Base-by-base conservation (phyloP, 306 rosid species). In the Astragalus glycyphyllos region DNA sequence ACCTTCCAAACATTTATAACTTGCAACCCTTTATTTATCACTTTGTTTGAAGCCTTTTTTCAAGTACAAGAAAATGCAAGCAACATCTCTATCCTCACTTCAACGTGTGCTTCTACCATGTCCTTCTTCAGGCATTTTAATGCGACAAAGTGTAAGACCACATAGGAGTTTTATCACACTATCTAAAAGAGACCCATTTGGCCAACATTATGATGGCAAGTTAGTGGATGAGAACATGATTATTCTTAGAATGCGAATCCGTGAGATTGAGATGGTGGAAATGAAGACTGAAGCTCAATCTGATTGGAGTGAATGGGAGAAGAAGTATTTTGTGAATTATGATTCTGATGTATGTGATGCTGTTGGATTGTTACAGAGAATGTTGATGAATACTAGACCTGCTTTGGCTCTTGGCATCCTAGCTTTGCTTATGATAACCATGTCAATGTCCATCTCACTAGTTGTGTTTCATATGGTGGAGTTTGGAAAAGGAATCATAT, bases 281-380 rank as follows among this genome's bases (percentile, higher is more conserved):
- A 77, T 15, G 61, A 75, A 58, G 29, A 15, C 2, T 2, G 57
- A 60, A 9, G 53, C 65, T 15, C 61, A 74, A 29, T 63, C 84
- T 0, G 76, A 75, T 54, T 88, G 90, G 93, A 72, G 37, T 55
- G 83, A 75, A 5, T 83, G 87, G 94, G 94, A 88, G 87, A 88
- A 82, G 63, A 59, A 63, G 16, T 51, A 75, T 9, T 84, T 75
- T 76, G 78, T 53, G 12, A 61, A 74, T 35, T 88, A 85, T 55
- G 80, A 8, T 51, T 77, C 81, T 1, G 60, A 75, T 13, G 67
- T 85, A 5, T 84, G 80, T 49, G 84, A 82, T 5, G 77, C 23
- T 4, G 37, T 88, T 80, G 90, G 90, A 3, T 5, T 85, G 44
- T 70, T 88, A 74, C 90, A 88, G 55, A 65, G 74, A 10, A 49